phyloP scores from a whole-genome alignment of 2,329 filamentous ascomycete genomes.

The Phialocephala sp. region DNA sequence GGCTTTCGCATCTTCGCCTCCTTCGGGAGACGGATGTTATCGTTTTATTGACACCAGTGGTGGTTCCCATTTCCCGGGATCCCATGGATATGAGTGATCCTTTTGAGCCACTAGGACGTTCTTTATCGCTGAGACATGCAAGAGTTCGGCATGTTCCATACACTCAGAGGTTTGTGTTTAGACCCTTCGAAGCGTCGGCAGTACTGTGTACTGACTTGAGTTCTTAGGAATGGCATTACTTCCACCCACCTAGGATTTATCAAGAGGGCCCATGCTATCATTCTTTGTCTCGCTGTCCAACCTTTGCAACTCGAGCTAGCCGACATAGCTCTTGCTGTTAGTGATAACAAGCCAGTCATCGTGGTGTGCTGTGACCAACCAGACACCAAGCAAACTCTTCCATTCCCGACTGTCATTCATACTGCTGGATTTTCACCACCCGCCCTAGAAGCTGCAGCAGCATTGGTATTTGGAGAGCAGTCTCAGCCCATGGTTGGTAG shows the following conservation, averaged over 20 bases:
- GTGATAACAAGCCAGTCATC: constrained; percentile 56
- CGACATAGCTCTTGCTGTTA: constrained; percentile 47
- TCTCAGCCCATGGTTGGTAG: constrained; percentile 5
- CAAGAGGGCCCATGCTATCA: constrained; percentile 47
- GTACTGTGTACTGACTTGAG: constrained; percentile 18
- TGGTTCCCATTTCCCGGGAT: constrained; percentile 52
- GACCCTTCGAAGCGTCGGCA: background rate
- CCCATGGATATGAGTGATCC: constrained; percentile 61
- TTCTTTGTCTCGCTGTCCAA: constrained; percentile 53
- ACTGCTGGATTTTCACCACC: constrained; percentile 53
- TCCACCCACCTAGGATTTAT: constrained; percentile 44
- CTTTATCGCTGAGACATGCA: constrained; percentile 63
- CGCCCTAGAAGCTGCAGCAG: constrained; percentile 57
- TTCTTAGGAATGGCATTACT: constrained; percentile 53
- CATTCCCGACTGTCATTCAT: constrained; percentile 59
- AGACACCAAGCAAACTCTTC: constrained; percentile 46
- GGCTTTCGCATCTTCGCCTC: constrained; percentile 53
- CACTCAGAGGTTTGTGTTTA: constrained; percentile 51
- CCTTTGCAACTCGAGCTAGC: constrained; percentile 58
- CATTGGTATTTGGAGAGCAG: constrained; percentile 55
- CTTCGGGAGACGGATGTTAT: constrained; percentile 58
- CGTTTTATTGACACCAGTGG: constrained; percentile 65
- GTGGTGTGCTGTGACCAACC: constrained; percentile 56
- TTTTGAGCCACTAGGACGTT: constrained; percentile 72
- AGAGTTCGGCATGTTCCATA: constrained; percentile 76